Evolutionary conservation across 805 yeast species (phyloP).

Genomic region (Yueomyces sp.): DNA sequence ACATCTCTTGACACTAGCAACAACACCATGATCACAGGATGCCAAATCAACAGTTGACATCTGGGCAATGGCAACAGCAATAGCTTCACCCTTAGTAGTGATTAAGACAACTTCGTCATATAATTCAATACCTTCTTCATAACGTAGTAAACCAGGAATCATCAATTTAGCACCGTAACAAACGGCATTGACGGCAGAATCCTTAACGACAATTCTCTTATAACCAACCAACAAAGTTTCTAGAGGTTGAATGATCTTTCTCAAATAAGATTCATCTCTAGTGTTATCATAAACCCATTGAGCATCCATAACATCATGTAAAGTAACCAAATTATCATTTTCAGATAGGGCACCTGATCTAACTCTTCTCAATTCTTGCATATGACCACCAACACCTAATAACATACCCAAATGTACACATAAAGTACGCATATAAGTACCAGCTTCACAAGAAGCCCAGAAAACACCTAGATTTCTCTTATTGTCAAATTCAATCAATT

Average conservation of each 20-base stretch:
- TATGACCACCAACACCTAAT: conserved; percentile 97
- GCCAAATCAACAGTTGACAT: conserved; percentile 97
- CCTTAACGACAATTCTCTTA: conserved; percentile 90
- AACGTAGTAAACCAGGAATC: conserved; percentile 97
- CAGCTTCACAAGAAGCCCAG: conserved; percentile 99
- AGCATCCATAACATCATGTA: conserved; percentile 96
- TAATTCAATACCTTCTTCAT: conserved; percentile 93
- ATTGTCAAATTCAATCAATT: conserved; percentile 85
- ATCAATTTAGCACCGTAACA: conserved; percentile 98
- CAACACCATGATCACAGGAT: conserved; percentile 95
- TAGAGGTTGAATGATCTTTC: conserved; percentile 88
- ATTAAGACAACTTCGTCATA: conserved; percentile 96
- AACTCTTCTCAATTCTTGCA: conserved; percentile 99
- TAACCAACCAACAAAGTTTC: conserved; percentile 89
- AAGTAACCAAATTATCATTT: conserved; percentile 80
- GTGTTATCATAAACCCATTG: conserved; percentile 97
- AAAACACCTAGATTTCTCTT: conserved; percentile 94
- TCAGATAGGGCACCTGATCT: conserved; percentile 94
- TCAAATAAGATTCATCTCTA: conserved; percentile 88
- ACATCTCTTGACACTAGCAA: conserved; percentile 97
- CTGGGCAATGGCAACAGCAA: conserved; percentile 96
- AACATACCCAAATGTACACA: conserved; percentile 99
- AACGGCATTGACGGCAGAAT: conserved; percentile 93
- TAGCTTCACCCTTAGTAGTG: conserved; percentile 99
- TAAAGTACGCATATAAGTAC: conserved; percentile 97